Base-by-base conservation (phyloP, 345 rosid species). In the Lepidium aucheri region DNA sequence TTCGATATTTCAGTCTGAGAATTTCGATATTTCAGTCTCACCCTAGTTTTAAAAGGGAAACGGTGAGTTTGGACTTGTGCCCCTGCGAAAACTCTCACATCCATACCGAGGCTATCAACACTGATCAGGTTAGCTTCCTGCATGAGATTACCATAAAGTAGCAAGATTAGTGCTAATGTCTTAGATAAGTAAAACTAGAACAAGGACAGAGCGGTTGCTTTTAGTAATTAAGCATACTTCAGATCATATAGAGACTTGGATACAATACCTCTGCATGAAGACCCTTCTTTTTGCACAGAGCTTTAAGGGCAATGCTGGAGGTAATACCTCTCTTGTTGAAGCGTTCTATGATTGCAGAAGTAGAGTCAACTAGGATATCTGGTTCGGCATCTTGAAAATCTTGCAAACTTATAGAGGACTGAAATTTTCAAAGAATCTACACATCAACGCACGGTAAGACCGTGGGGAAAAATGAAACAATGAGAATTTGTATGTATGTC, bases 331-430 rank as follows among this genome's bases (percentile, higher is more conserved):
- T 85, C 65, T 72, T 74, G n/a, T 77, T 75, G 60, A 90, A 84
- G 60, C 78, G 87, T 26, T 85, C 90, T 50, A 93, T 65, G 70
- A 88, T 90, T 75, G 82, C 82, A 24, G 82, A 67, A 57, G 84
- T 80, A 17, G 85, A 88, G 80, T 93, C 85, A 30, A 71, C 89
- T 67, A 93, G 82, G 62, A 74, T 60, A 76, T 88, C 98, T 50
- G 96, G 88, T 69, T 93, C 98, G 1, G 96, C 97, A 72, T 88
- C 97, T 82, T 86, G 94, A 79, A 88, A 88, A 70, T 90, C 92
- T 77, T 85, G 80, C 77, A 90, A 74, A 64, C 78, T 76, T 72
- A 93, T 76, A 50, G 65, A 55, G 57, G 79, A 77, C 98, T 90
- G 94, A 69, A 74, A 44, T 74, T 40, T 63, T 54, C 46, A 77